A percentile compares a stretch with the other conserved stretches of the same genome.
These are phyloP conservation scores for Plasmodium falciparum DNA, from an alignment of 169 alveolate genomes.

Conservation along the genomic window DNA sequence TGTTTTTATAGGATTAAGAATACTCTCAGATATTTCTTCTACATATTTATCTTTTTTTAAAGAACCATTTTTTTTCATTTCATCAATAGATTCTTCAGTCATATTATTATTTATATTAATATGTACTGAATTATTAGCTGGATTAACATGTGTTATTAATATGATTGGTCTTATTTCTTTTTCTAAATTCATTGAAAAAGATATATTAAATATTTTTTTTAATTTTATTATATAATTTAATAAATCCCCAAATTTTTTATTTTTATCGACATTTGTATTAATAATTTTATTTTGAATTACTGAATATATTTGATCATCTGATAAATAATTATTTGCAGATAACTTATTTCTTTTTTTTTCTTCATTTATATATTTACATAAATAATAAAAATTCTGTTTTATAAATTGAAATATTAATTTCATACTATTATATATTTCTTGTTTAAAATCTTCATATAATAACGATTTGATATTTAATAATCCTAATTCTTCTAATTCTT, in stretches of 20 bases:
- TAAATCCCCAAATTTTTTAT: constrained; percentile 16
- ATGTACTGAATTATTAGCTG: not conserved
- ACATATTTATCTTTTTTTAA: not conserved
- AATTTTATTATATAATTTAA: constrained; percentile 6
- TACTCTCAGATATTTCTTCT: not conserved
- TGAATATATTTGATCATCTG: not conserved
- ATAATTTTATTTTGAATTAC: constrained; percentile 19
- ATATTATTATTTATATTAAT: constrained; percentile 10
- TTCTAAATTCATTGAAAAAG: constrained; percentile 2
- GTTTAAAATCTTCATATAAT: constrained; percentile 35
- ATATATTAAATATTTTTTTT: constrained; percentile 4
- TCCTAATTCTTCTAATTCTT: constrained; percentile 4
- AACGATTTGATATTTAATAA: not conserved
- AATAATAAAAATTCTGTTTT: constrained; percentile 14
- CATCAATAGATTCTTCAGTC: not conserved
- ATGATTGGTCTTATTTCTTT: not conserved
- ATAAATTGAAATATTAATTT: constrained; percentile 19
- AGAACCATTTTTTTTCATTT: not conserved
- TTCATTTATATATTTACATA: not conserved
- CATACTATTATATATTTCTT: constrained; percentile 16
- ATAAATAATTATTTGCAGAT: not conserved
- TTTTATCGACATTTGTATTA: constrained; percentile 20
- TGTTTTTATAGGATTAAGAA: constrained; percentile 5
- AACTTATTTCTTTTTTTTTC: constrained; percentile 19
- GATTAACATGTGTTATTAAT: constrained; percentile 1